Percentiles rank a stretch among this genome's conserved stretches.
Evolutionary conservation across 2,329 filamentous ascomycete genomes (phyloP).

Genomic region (Microsporum audouinii): DNA sequence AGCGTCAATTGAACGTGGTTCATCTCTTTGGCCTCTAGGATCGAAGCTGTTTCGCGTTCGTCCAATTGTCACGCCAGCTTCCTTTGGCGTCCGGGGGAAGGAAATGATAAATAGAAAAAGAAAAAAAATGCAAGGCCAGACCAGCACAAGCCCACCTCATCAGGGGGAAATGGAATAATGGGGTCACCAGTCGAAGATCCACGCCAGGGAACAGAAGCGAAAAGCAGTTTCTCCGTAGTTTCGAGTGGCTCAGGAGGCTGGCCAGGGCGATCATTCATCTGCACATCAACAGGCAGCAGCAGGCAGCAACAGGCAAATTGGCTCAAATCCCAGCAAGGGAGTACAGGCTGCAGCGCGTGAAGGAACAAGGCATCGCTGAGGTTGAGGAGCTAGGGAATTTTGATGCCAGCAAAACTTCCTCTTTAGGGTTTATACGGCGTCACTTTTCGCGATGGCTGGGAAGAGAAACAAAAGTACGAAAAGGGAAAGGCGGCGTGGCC

Average conservation of each 20-base stretch:
- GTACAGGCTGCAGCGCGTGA: background rate
- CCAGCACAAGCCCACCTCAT: background rate
- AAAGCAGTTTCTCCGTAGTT: background rate
- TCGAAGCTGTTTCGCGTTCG: background rate
- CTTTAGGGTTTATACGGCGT: background rate
- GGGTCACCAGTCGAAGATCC: background rate
- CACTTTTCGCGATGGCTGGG: background rate
- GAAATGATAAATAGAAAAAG: background rate
- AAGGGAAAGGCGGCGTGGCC: background rate
- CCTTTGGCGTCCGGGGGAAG: background rate
- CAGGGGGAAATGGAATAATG: background rate
- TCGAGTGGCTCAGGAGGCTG: background rate
- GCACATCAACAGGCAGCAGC: background rate
- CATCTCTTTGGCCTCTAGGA: background rate
- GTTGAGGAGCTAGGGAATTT: background rate
- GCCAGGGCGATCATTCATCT: background rate
- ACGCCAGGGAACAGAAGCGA: background rate
- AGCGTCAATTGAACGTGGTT: conserved; percentile 4
- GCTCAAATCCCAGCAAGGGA: background rate
- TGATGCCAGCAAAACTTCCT: background rate
- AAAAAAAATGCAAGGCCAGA: background rate
- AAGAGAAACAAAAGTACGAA: background rate
- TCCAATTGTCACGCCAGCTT: background rate
- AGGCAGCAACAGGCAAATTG: background rate
- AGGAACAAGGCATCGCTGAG: background rate